phyloP scores from a whole-genome alignment of 2,329 filamentous ascomycete genomes.

The Exutisphaerella laricina region DNA sequence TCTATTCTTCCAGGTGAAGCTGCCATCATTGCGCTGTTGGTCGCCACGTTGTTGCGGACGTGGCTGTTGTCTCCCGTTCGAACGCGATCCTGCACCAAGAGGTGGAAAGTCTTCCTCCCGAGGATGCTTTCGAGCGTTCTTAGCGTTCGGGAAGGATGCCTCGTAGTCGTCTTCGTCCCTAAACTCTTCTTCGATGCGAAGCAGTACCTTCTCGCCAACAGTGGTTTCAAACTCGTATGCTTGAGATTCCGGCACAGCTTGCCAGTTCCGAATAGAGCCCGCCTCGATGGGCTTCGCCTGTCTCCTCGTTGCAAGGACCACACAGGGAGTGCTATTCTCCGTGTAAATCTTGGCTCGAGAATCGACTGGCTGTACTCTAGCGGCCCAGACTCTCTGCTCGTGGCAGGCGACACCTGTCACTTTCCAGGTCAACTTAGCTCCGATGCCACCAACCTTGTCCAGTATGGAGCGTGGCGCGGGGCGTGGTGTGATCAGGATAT shows the following conservation, averaged over 20 bases:
- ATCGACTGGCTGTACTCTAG: constrained; percentile 66
- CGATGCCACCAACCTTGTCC: constrained; percentile 80
- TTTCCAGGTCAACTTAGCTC: constrained; percentile 76
- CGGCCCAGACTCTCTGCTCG: constrained; percentile 84
- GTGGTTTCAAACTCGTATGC: constrained; percentile 73
- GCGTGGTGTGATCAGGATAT: constrained; percentile 80
- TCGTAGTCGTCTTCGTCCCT: constrained; percentile 58
- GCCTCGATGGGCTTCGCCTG: constrained; percentile 74
- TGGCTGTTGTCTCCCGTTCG: constrained; percentile 22
- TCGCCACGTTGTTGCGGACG: constrained; percentile 29
- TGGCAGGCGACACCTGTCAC: constrained; percentile 69
- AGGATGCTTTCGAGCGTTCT: constrained; percentile 58
- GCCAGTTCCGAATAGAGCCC: constrained; percentile 76
- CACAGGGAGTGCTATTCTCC: constrained; percentile 69
- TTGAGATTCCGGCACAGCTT: constrained; percentile 64
- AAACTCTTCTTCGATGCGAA: constrained; percentile 72
- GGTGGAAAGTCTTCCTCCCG: constrained; percentile 48
- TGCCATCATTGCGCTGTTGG: constrained; percentile 21
- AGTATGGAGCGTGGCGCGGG: constrained; percentile 67
- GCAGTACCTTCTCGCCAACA: constrained; percentile 78
- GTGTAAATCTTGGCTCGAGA: constrained; percentile 65
- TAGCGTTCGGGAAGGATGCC: constrained; percentile 55
- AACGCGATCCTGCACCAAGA: constrained; percentile 21
- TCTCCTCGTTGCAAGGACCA: constrained; percentile 76
- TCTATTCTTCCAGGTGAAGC: constrained; percentile 32